phyloP scores from a whole-genome alignment of 2,329 filamentous ascomycete genomes.

The Ceratocystis cubensis region DNA sequence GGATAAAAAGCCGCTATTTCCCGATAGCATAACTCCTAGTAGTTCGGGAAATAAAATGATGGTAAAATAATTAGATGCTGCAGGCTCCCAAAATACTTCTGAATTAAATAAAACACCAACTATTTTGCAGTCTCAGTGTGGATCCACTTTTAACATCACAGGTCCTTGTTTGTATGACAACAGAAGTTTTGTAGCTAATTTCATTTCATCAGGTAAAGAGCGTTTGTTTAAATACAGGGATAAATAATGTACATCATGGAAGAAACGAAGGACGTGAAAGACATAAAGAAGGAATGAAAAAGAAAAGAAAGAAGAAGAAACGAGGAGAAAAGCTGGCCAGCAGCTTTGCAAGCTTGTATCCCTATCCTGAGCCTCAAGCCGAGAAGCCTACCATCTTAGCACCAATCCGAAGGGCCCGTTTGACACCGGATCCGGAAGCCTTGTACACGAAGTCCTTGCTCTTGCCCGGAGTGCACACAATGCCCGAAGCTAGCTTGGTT shows the following conservation, averaged over 20 bases:
- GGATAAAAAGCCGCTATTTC: no score
- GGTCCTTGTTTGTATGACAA: not conserved
- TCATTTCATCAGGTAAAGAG: not conserved
- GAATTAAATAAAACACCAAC: no score
- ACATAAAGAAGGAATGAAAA: no score
- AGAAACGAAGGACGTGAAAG: no score
- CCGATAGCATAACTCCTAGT: no score
- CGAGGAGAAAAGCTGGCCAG: not conserved
- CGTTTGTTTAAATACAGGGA: not conserved
- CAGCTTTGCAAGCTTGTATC: not conserved
- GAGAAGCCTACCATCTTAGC: constrained; percentile 22
- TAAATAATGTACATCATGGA: not conserved
- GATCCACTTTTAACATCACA: not conserved
- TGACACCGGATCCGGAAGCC: constrained; percentile 16
- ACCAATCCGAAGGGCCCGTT: constrained; percentile 21
- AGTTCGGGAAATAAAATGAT: no score
- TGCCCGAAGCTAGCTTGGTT: constrained; percentile 35
- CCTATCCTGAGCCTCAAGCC: not conserved
- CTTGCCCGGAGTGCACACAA: constrained; percentile 34
- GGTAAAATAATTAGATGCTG: no score
- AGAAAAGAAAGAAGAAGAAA: not conserved
- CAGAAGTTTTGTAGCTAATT: not conserved
- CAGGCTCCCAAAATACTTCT: no score
- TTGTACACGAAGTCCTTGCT: constrained; percentile 22
- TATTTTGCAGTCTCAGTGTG: no score